Evolutionary conservation across 2,329 filamentous ascomycete species (phyloP), one percentile per base, ranked within the genome.

Genomic region (Cladosporium colombiae): DNA sequence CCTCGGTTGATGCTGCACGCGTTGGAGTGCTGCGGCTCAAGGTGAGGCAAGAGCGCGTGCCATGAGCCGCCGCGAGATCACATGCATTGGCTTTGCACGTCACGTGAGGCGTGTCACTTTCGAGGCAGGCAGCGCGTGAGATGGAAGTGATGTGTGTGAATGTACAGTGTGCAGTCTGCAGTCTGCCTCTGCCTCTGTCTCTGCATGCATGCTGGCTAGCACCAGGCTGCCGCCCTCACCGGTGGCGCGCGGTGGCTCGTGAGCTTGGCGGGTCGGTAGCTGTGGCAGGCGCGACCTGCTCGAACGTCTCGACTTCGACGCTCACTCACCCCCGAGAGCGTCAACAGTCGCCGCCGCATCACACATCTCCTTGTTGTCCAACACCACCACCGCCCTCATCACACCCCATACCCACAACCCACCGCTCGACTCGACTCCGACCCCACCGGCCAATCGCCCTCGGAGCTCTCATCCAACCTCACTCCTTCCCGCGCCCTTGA

Each of bases 291-390:
- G 55, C 55, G 55, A 57, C 55, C 55, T 23, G 33, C 29, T 18
- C 14, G 52, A 46, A 23, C 40, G 40, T 46, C 40, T 46, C 55
- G 55, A 59, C 56, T 29, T 59, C 35, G 5, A 57, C 56, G 56
- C 21, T 44, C 56, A 29, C 27, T 29, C 27, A 59, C 56, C 56
- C 56, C 56, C 56, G 56, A 59, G 27, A 55, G 52, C 52, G 27
- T 33, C 6, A 59, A 29, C 56, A 59, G 56, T 46, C 55, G 55
- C 37, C 56, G 33, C 56, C 33, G 31, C 29, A 52, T 37, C 59
- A 46, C 59, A 46, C 40, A 62, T 62, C 59, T 61, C 58, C 58
- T 61, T 61, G 58, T 62, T 63, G 61, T 52, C 23, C 18, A 5
- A 23, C 50, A 31, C 50, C 33, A 52, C 23, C 59, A 62, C 40